Evolutionary conservation across 2,329 filamentous ascomycete genomes (phyloP), one percentile per base, ranked within the genome.

Genomic region (Penicillium rolfsii): DNA sequence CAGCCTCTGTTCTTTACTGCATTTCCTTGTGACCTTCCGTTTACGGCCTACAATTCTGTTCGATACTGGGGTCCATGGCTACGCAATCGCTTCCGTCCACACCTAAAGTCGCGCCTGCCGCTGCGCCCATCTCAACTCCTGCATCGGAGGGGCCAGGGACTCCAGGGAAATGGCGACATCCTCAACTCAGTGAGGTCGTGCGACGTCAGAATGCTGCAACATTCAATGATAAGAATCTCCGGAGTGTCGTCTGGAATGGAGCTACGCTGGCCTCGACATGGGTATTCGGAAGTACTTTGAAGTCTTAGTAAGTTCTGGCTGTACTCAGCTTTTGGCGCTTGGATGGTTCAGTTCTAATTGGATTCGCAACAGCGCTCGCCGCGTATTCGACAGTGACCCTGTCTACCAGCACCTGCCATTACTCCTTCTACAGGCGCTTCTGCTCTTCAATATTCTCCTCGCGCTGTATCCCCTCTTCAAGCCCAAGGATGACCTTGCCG

Each of bases 161-260:
- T 7, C 80, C 91, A 6, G 93, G 94, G 58, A 91, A 89, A 73
- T 99, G 95, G 94, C 87, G 88, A 72, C 95, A 99, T 76, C 95
- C 95, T 36, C 88, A 89, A 64, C 84, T 97, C 66, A 85, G 92
- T 71, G 94, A 98, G 78, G 96, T 99, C 73, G 87, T 90, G 16
- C 85, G 85, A 64, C 88, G 95, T 55, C 91, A 93, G 73, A 89
- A 91, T 74, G 89, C 88, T 22, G 87, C 88, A 14, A 90, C 84
- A 52, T 97, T 98, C 75, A 87, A 88, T 58, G 88, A 93, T 68
- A 86, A 85, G 73, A 94, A 97, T 66, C 79, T 95, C 52, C 85
- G 83, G 62, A 85, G 83, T 56, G 87, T 96, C 55, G 73, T 87
- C 33, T 87, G 88, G 77, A 97, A 96, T 74, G 74, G 84, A 1